Conservation (phyloP, 2,329 filamentous ascomycete species). For the Xylariomycetidae sp. region DNA sequence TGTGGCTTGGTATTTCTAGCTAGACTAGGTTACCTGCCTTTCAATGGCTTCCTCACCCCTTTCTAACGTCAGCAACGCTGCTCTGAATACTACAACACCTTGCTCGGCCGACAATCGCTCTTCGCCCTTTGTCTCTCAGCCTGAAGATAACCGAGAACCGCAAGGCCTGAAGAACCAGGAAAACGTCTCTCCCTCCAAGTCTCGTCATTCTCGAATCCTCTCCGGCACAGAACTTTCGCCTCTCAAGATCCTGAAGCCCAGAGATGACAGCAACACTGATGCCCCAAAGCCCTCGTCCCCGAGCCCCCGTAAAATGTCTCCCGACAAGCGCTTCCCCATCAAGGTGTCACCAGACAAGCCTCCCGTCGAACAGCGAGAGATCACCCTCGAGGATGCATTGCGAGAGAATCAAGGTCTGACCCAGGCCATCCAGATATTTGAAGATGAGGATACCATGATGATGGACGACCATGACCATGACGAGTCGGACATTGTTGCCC, state of each 20-base stretch:
- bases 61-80: conserved; percentile 32
- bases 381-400: conserved; percentile 50
- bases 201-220: conserved; percentile 50
- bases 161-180: conserved; percentile 35
- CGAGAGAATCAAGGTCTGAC: conserved; percentile 52
- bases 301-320: conserved; percentile 39
- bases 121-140: conserved; percentile 12
- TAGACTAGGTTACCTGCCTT: too few species aligned
- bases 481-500: conserved; percentile 15
- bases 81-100: conserved; percentile 33
- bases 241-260: conserved; percentile 46
- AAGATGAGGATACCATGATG: conserved; percentile 39
- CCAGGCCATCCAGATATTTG: conserved; percentile 58
- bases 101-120: conserved; percentile 6
- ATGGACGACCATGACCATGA: conserved; percentile 25
- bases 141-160: conserved; percentile 8
- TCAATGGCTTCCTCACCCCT: conserved; percentile 37
- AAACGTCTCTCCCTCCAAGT: conserved; percentile 43
- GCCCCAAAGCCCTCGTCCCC: conserved; percentile 13
- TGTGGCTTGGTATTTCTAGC: too few species aligned
- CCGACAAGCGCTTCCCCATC: conserved; percentile 58
- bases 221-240: conserved; percentile 55
- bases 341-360: conserved; percentile 35
- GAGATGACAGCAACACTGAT: conserved; percentile 16
- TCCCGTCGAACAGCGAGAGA: conserved; percentile 23